Percentiles rank a stretch among this genome's conserved stretches.
Conservation (phyloP, 495 filamentous ascomycete species). For the Penicillium malachiteum region DNA sequence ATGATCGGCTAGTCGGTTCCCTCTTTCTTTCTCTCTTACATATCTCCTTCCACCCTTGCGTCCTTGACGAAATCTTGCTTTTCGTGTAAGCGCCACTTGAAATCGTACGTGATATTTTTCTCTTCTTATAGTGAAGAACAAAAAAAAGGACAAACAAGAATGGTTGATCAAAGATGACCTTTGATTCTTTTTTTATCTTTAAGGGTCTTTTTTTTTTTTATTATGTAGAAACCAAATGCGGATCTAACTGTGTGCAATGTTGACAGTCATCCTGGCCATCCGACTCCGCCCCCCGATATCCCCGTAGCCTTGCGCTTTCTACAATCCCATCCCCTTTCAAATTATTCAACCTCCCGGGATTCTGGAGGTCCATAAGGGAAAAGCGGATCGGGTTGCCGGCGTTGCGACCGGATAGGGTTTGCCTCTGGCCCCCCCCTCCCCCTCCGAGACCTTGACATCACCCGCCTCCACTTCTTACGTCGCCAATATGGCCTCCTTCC, state of each 20-base stretch:
- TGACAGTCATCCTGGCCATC: constrained; percentile 23
- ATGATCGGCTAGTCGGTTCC: constrained; percentile 27
- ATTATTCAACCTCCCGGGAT: constrained; percentile 14
- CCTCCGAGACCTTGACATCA: constrained; percentile 41
- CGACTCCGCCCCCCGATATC: constrained; percentile 19
- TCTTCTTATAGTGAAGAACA: background rate
- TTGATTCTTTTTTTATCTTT: background rate
- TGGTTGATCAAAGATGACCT: background rate
- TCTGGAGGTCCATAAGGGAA: constrained; percentile 16
- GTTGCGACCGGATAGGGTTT: constrained; percentile 24
- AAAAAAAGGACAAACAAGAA: too few relatives aligned
- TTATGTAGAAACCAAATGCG: constrained; percentile 1
- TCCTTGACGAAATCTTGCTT: constrained; percentile 8
- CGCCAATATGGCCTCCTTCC: constrained; percentile 60
- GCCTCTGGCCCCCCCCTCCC: constrained; percentile 14
- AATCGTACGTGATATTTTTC: constrained; percentile 23
- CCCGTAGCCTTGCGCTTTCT: constrained; percentile 20
- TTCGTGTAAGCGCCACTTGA: constrained; percentile 2
- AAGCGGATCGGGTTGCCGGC: constrained; percentile 23
- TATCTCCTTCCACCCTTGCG: constrained; percentile 24
- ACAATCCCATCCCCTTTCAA: constrained; percentile 6
- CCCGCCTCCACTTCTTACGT: constrained; percentile 37
- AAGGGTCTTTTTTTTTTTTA: constrained; percentile 1
- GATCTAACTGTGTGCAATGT: constrained; percentile 18
- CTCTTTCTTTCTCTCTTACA: constrained; percentile 18